These are phyloP conservation scores for Cantharellus anzutake DNA, from an alignment of 768 basidiomycete species.

Conservation along the genomic window DNA sequence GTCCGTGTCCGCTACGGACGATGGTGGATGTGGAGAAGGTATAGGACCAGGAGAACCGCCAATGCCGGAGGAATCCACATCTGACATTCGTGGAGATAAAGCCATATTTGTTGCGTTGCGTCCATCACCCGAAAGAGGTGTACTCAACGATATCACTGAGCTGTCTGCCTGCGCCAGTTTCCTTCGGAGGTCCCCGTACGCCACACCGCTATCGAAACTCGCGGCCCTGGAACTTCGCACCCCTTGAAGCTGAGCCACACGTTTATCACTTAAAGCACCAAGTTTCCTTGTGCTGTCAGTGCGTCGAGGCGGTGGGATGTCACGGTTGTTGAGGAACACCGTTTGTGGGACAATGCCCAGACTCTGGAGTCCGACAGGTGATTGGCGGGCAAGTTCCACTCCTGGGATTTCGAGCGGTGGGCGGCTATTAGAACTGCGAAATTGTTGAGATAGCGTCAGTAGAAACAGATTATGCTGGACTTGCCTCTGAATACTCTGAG, in stretches of 20 bases:
- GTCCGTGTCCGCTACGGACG: conserved; percentile 9
- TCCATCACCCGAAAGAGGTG: conserved; percentile 21
- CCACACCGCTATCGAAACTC: conserved; percentile 12
- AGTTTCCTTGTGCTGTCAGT: neutral
- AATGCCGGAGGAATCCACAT: conserved; percentile 18
- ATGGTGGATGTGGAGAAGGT: conserved; percentile 9
- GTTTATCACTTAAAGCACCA: neutral
- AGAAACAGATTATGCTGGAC: conserved; percentile 8
- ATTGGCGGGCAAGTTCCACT: conserved; percentile 37
- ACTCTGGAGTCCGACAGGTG: conserved; percentile 61
- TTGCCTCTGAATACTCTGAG: conserved; percentile 59
- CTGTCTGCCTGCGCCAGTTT: conserved; percentile 57
- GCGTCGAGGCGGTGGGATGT: conserved; percentile 15
- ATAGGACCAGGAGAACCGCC: no score
- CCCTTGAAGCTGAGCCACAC: neutral
- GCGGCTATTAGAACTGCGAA: conserved; percentile 44
- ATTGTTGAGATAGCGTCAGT: conserved; percentile 1
- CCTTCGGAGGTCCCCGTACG: conserved; percentile 62
- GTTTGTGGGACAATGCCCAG: conserved; percentile 82
- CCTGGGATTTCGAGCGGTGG: conserved; percentile 41
- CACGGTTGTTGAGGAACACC: conserved; percentile 44
- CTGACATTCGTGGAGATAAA: conserved; percentile 17
- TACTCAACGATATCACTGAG: conserved; percentile 40
- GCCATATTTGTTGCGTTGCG: conserved; percentile 14
- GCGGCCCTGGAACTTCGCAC: conserved; percentile 4